Base-by-base conservation (phyloP, 345 rosid species). In the Pistacia vera region DNA sequence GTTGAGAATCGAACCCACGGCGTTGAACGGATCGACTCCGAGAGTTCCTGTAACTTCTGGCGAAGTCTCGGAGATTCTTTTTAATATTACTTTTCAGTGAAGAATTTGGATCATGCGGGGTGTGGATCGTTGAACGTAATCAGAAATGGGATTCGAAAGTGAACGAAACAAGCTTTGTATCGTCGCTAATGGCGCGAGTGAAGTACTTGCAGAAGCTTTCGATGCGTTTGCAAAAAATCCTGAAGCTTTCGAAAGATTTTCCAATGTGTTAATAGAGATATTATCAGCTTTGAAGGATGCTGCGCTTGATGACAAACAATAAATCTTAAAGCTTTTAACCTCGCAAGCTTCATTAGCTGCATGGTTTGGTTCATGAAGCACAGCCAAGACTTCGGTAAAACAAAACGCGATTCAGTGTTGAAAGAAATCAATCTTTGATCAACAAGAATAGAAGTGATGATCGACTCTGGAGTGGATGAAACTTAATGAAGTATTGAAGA, bases 11-110 rank as follows among this genome's bases (percentile, higher is more conserved):
- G 66, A 3, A 70, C 35, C 25, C 66, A 36, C 2, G 93, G 93
- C 0, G 75, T 90, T 14, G 83, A 88, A 49, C 76, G 92, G 68
- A 85, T 90, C 92, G 0, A 90, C 95, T 3, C 95, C 92, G 0
- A 69, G 86, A 13, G 83, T 87, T 77, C 95, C 92, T 0, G 74
- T 88, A 16, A 46, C 85, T 0, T 55, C 81, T 0, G 7, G 0
- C 4, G 85, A 88, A 62, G 86, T 85, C 54, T 66, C 78, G 1
- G 83, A 82, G 63, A 66, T 78, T 49, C 84, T 88, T 30, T 22
- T 33, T 0, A 35, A 51, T 5, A 35, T 90, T 14, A 72, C 0
- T 83, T 65, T 3, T 61, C 84, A 0, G 60, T 49, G 3, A 75
- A 30, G 59, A 35, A 67, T 0, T 59, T 74, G 80, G 88, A 90